Evolutionary conservation across 2,329 filamentous ascomycete species (phyloP).

Genomic region (Fusarium annulatum): DNA sequence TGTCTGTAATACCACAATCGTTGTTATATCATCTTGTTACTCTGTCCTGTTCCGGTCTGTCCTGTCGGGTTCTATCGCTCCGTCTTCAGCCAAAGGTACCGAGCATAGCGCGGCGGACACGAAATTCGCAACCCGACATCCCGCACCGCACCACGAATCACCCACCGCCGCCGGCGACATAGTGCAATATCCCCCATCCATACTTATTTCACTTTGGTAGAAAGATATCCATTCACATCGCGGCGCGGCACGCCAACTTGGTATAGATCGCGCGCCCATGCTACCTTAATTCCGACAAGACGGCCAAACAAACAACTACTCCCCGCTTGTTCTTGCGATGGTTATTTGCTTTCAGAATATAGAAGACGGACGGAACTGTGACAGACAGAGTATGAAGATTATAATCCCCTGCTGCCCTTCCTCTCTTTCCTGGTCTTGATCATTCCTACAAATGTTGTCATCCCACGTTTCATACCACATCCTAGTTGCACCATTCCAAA

Average conservation of each 20-base stretch:
- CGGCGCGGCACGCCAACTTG: constrained; percentile 21
- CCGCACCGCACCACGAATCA: constrained; percentile 16
- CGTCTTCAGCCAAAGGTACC: constrained; percentile 21
- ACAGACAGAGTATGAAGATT: constrained; percentile 11
- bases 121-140: constrained; percentile 24
- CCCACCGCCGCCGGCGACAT: constrained; percentile 19
- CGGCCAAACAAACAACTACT: constrained; percentile 27
- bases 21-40: constrained; percentile 4
- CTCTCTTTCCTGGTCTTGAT: constrained; percentile 1
- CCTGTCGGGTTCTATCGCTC: constrained; percentile 4
- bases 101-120: constrained; percentile 33
- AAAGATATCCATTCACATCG: constrained; percentile 9
- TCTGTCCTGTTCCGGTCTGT: constrained; percentile 8
- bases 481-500: constrained; percentile 19
- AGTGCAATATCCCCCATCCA: constrained; percentile 17
- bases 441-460: neutral
- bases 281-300: constrained; percentile 30
- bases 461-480: constrained; percentile 9
- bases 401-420: neutral
- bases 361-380: constrained; percentile 21
- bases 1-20: constrained; percentile 16
- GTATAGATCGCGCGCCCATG: constrained; percentile 22
- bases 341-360: constrained; percentile 10
- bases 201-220: constrained; percentile 22
- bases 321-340: constrained; percentile 12